Evolutionary conservation across 805 yeast genomes (phyloP), one percentile per base, ranked within the genome.

Genomic region (Phaffomyces opuntiae): DNA sequence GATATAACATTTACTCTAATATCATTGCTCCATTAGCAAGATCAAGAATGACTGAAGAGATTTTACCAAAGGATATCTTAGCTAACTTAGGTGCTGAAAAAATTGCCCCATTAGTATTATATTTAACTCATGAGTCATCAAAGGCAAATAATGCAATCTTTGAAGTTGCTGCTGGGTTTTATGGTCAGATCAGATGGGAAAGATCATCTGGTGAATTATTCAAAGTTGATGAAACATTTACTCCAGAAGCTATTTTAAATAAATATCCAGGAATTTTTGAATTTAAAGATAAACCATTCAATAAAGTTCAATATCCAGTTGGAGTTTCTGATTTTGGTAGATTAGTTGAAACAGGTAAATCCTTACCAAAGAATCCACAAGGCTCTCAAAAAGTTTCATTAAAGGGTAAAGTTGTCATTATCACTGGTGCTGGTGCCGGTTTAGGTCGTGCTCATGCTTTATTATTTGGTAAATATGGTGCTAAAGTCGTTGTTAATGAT

Each of bases 371-470:
- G 21, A 78, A 77, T 57, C 77, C 78, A 53, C 87, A 82, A 60
- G 83, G 85, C 8, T 49, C 68, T 7, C 69, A 69, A 44, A 65
- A 71, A 24, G 73, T 84, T 39, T 78, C 88, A 27, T 69, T 91
- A 62, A 80, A 79, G 61, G 89, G 73, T 55, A 87, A 86, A 67
- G 96, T 91, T 46, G 96, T 88, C 33, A 76, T 91, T 48, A 79
- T 91, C 46, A 91, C 98, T 16, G 99, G 99, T 52, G 90, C 96
- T 37, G 97, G 96, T 51, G 82, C 86, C 41, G 99, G 99, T 40
- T 75, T 91, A 56, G 99, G 99, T 51, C 81, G 83, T 62, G 85
- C 89, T 48, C 95, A 91, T 68, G 96, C 98, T 4, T 67, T 79
- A 42, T 74, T 78, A 62, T 83, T 85, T 62, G 97, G 95, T 46